Evolutionary conservation across 169 alveolate species (phyloP), one percentile per base, ranked within the genome.

Genomic region (Hepatocystis sp.): DNA sequence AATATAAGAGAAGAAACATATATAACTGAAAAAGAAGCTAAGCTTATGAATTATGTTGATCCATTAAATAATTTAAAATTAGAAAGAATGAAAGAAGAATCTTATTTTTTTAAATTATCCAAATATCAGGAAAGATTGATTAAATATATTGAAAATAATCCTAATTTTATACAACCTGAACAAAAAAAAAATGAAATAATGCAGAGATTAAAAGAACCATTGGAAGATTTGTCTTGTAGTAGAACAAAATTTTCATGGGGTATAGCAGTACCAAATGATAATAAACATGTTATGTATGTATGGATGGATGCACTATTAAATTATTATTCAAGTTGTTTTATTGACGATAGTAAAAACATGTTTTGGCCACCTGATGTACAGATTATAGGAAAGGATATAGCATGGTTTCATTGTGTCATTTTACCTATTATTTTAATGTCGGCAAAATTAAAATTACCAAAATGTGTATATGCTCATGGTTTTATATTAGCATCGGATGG

Each of bases 301-400:
- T 97, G 99, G 99, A 96, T 95, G 88, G 99, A 97, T 67, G 99
- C 99, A 5, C 67, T 97, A 66, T 85, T 95, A 40, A 95, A 95
- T 91, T 97, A 97, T 90, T 94, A 95, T 19, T 92, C 96, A 28
- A 81, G 84, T 66, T 76, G 91, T 86, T 93, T 90, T 76, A 64
- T 91, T 44, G 86, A 91, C 52, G 91, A 94, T 1, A 66, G 42
- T 13, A 76, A 60, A 32, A 39, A 40, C 47, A 66, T 60, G 30
- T 89, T 66, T 44, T 92, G 97, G 97, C 92, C 93, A 47, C 91
- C 93, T 1, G 89, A 92, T 58, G 51, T 91, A 19, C 95, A 91
- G 56, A 78, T 95, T 2, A 92, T 93, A 28, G 97, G 97, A 39
- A 97, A 97, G 85, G 99, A 97, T 66, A 97, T 97, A 17, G 68